Evolutionary conservation across 192 early-diverging fungal species (phyloP).

Genomic region (Thoreauomyces humboldtii): DNA sequence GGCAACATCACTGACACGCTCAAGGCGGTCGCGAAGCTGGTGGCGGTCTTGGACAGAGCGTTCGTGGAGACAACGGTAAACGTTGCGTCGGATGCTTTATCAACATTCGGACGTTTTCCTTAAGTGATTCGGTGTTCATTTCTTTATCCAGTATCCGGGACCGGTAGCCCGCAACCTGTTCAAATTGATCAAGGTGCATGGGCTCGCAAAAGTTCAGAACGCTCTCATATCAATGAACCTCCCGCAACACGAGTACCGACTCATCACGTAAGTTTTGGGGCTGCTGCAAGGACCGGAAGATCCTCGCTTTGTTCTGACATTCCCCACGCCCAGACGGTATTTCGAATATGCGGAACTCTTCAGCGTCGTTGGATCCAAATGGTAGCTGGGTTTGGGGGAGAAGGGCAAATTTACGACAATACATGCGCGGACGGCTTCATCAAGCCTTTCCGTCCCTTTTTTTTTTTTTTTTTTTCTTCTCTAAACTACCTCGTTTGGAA

Average conservation of each 20-base stretch:
- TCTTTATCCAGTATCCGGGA: slow-evolving; percentile 71
- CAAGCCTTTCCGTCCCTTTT: no score
- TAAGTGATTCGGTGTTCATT: neutral
- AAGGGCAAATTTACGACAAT: no score
- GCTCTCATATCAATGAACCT: slow-evolving; percentile 86
- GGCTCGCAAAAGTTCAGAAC: slow-evolving; percentile 90
- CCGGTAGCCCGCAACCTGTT: slow-evolving; percentile 81
- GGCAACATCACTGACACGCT: slow-evolving; percentile 79
- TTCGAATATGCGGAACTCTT: slow-evolving; percentile 60
- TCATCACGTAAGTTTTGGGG: slow-evolving; percentile 55
- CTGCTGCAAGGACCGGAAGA: neutral
- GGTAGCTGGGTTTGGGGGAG: no score
- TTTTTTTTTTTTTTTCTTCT: no score
- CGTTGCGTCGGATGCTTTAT: neutral
- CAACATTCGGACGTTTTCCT: neutral
- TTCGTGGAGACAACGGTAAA: slow-evolving; percentile 83
- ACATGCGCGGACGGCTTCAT: no score
- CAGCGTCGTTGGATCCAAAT: slow-evolving; percentile 28
- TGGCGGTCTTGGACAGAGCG: slow-evolving; percentile 84
- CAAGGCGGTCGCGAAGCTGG: slow-evolving; percentile 76
- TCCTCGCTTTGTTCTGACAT: neutral
- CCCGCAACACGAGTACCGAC: slow-evolving; percentile 68
- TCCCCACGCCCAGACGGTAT: slow-evolving; percentile 31
- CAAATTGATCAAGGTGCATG: slow-evolving; percentile 81
- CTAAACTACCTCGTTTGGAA: no score